These are phyloP conservation scores for Actinidia polygama DNA, from an alignment of 179 eudicot genomes.

Conservation along the genomic window DNA sequence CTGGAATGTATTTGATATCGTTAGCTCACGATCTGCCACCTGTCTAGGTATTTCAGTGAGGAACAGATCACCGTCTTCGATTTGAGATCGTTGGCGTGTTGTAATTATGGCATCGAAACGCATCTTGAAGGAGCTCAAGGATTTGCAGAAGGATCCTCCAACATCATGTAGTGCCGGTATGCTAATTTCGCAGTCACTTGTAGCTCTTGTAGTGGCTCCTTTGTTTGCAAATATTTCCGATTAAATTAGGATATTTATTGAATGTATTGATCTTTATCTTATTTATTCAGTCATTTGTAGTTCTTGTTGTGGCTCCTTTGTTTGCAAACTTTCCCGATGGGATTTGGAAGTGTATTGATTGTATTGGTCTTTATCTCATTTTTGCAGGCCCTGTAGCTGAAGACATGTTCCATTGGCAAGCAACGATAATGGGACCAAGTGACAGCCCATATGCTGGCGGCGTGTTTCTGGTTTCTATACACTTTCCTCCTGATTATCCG, in stretches of 20 bases:
- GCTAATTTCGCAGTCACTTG: neutral
- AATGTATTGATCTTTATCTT: too few relatives aligned
- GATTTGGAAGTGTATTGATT: neutral
- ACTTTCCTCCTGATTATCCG: constrained; percentile 49
- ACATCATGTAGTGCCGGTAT: constrained; percentile 54
- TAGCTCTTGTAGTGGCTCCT: neutral
- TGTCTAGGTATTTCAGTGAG: neutral
- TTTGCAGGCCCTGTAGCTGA: constrained; percentile 50
- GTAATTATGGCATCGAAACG: constrained; percentile 47
- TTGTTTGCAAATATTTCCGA: neutral
- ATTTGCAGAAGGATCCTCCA: constrained; percentile 54
- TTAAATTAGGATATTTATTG: too few relatives aligned
- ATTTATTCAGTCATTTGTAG: too few relatives aligned
- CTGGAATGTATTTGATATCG: neutral
- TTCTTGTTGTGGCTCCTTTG: neutral
- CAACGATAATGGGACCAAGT: constrained; percentile 49
- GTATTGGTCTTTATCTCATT: neutral
- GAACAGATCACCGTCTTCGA: neutral
- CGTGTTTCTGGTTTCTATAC: constrained; percentile 45
- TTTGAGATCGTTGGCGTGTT: constrained; percentile 10
- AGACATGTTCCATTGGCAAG: constrained; percentile 53
- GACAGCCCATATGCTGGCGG: constrained; percentile 54
- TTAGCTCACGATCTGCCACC: constrained; percentile 15
- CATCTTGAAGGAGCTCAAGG: constrained; percentile 50
- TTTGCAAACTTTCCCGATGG: neutral